Percentiles rank a stretch among this genome's conserved stretches.
Evolutionary conservation across 495 filamentous ascomycete species (phyloP).

Genomic region (Penicillium paxilli): DNA sequence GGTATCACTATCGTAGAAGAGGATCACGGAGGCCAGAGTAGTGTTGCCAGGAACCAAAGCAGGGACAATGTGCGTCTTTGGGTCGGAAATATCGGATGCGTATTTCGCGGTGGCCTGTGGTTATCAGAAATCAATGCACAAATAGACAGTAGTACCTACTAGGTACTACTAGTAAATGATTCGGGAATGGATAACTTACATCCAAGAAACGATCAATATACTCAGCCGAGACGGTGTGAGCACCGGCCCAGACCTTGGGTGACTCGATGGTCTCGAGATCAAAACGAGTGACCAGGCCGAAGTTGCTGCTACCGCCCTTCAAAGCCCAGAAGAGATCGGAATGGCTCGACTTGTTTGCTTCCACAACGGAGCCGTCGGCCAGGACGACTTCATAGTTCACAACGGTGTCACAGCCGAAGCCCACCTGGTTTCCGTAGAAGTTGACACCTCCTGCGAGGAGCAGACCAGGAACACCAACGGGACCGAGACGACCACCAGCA

Average conservation of each 20-base stretch:
- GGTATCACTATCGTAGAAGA: constrained; percentile 38
- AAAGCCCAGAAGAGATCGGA: constrained; percentile 63
- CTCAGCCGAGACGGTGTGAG: constrained; percentile 27
- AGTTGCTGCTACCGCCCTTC: constrained; percentile 55
- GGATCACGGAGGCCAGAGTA: constrained; percentile 32
- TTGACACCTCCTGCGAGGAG: constrained; percentile 55
- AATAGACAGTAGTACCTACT: too few relatives aligned
- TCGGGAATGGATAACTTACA: constrained; percentile 14
- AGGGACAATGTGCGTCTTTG: constrained; percentile 36
- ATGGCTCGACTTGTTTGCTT: constrained; percentile 51
- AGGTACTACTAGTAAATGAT: not conserved
- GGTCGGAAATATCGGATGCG: constrained; percentile 29
- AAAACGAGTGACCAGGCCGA: constrained; percentile 54
- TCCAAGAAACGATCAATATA: constrained; percentile 33
- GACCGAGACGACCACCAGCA: constrained; percentile 54
- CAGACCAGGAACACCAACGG: constrained; percentile 51
- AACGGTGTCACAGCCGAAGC: constrained; percentile 53
- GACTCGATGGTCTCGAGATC: constrained; percentile 50
- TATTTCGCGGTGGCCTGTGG: constrained; percentile 30
- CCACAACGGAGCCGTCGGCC: constrained; percentile 54
- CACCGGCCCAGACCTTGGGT: constrained; percentile 47
- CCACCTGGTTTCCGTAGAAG: constrained; percentile 45
- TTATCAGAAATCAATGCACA: not conserved
- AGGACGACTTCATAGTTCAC: constrained; percentile 59
- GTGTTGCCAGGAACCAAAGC: constrained; percentile 29